Percentiles rank a stretch among this genome's conserved stretches.
Evolutionary conservation across 192 early-diverging fungal species (phyloP).

Genomic region (Coemansia reversa): DNA sequence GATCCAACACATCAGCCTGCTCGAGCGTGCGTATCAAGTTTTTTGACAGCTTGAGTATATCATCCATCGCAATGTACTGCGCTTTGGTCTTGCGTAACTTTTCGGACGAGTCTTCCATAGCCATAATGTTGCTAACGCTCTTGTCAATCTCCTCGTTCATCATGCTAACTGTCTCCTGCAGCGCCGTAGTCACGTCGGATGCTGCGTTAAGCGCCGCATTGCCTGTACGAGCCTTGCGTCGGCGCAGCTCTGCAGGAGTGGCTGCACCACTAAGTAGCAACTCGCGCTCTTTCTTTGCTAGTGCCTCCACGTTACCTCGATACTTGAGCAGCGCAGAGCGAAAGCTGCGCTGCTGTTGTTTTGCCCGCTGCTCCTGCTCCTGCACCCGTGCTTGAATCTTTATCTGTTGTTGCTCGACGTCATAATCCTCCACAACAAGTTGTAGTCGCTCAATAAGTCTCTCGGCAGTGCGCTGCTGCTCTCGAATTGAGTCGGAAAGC

Average conservation of each 20-base stretch:
- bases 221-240: constrained; percentile 36
- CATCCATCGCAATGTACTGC: constrained; percentile 37
- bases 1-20: constrained; percentile 44
- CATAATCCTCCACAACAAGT: constrained; percentile 7
- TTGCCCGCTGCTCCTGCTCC: constrained; percentile 3
- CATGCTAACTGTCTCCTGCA: constrained; percentile 53
- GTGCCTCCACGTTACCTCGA: constrained; percentile 15
- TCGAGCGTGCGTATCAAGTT: constrained; percentile 38
- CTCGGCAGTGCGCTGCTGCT: constrained; percentile 42
- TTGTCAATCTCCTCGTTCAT: constrained; percentile 55
- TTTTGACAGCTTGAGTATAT: constrained; percentile 36
- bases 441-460: constrained; percentile 27
- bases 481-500: constrained; percentile 43
- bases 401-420: not conserved
- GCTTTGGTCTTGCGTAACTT: constrained; percentile 26
- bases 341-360: constrained; percentile 26
- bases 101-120: constrained; percentile 41
- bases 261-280: constrained; percentile 40
- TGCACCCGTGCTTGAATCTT: not conserved
- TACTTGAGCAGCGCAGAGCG: constrained; percentile 36
- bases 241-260: constrained; percentile 47
- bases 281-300: constrained; percentile 34
- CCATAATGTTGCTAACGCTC: constrained; percentile 39
- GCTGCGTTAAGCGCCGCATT: constrained; percentile 36
- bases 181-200: constrained; percentile 43